Percentiles rank a stretch among this genome's conserved stretches.
phyloP scores from a whole-genome alignment of 176 grass and related monocot species.

The Echinochloa phyllopogon region DNA sequence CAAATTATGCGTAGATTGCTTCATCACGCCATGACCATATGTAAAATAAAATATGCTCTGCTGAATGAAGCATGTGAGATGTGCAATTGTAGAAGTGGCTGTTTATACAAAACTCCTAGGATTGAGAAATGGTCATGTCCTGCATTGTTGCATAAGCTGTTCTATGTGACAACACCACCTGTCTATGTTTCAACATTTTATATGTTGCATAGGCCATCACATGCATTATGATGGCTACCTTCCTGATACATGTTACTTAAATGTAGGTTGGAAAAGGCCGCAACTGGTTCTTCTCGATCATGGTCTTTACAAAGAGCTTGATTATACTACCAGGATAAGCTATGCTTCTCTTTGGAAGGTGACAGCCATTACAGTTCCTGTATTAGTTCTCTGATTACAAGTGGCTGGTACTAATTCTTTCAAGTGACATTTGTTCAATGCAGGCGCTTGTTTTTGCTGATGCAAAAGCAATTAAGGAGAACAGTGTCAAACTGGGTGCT shows the following conservation, averaged over 20 bases:
- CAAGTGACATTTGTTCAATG: conserved; percentile 30
- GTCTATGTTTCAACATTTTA: conserved; percentile 10
- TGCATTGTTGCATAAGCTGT: background rate
- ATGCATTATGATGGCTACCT: conserved; percentile 13
- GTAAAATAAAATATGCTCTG: background rate
- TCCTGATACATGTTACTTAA: conserved; percentile 30
- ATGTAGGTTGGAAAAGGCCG: conserved; percentile 72
- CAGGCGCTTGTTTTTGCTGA: conserved; percentile 84
- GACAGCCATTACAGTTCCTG: conserved; percentile 32
- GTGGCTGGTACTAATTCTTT: conserved; percentile 19
- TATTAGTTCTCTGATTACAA: conserved; percentile 23
- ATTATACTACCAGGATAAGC: conserved; percentile 77
- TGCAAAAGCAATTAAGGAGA: conserved; percentile 75
- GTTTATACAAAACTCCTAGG: background rate
- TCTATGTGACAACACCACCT: background rate
- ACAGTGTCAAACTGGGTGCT: conserved; percentile 84
- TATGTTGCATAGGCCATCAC: background rate
- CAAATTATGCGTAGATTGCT: conserved; percentile 17
- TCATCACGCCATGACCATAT: background rate
- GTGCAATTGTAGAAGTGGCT: background rate
- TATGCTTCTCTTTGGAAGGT: conserved; percentile 99
- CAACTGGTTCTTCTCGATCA: conserved; percentile 96
- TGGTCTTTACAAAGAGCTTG: conserved; percentile 95
- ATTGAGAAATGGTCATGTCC: background rate
- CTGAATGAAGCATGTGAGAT: conserved; percentile 5